These are phyloP conservation scores for Penicillium sp. DNA, from an alignment of 2,329 filamentous ascomycete genomes.

Conservation along the genomic window DNA sequence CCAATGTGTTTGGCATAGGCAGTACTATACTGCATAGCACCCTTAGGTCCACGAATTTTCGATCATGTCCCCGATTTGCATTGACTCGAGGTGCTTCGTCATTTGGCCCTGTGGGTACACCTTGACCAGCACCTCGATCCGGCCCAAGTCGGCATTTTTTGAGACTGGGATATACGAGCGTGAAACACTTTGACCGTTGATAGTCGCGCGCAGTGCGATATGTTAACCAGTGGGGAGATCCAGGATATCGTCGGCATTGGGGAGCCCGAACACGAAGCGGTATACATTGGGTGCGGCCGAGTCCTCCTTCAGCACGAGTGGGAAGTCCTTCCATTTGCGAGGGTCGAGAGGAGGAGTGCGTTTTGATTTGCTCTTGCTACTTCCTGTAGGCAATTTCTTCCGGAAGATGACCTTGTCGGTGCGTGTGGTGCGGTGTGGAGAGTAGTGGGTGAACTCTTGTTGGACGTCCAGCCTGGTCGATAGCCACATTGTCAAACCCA, in stretches of 20 bases:
- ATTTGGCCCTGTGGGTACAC: slow-evolving; percentile 18
- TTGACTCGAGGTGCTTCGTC: slow-evolving; percentile 35
- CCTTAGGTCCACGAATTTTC: slow-evolving; percentile 41
- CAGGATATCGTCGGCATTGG: background rate
- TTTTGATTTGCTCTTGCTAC: background rate
- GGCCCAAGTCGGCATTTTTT: background rate
- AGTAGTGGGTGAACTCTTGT: slow-evolving; percentile 35
- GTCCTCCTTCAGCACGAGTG: slow-evolving; percentile 16
- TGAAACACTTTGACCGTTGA: background rate
- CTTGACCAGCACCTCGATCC: background rate
- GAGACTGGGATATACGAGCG: background rate
- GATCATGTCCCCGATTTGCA: slow-evolving; percentile 37
- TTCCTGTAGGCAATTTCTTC: slow-evolving; percentile 30
- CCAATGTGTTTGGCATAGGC: slow-evolving; percentile 25
- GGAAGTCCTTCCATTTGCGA: slow-evolving; percentile 45
- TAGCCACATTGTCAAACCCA: slow-evolving; percentile 26
- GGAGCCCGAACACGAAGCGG: slow-evolving; percentile 2
- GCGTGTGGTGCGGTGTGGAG: slow-evolving; percentile 49
- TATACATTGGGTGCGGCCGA: background rate
- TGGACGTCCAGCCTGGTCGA: slow-evolving; percentile 34
- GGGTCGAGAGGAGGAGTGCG: background rate
- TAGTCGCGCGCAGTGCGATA: background rate
- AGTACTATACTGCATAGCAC: slow-evolving; percentile 36
- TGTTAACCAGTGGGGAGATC: background rate
- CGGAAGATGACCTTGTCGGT: slow-evolving; percentile 39